Base-by-base conservation (phyloP, 2,329 filamentous ascomycete genomes). In the Neonectria coccinea region DNA sequence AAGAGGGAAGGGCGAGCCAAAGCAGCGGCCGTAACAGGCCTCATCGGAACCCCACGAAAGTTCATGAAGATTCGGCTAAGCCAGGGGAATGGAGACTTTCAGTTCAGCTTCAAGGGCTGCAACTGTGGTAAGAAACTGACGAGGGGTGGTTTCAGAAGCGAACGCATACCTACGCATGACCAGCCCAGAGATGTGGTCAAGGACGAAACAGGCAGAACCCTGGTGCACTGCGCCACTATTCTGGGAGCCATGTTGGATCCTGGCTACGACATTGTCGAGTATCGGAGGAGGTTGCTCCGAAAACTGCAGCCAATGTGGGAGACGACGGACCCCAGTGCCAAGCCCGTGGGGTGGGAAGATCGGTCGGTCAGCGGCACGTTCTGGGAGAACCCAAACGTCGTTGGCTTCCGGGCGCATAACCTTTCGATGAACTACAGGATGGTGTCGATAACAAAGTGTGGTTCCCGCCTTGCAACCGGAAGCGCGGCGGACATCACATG, bases 81-180 rank as follows among this genome's bases (percentile, higher is more conserved):
- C 12, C 44, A 56, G 44, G 52, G 44, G 2, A 48, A 62, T 29
- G 44, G 59, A 9, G 50, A 36, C 36, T 66, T 62, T 29, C 54
- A 59, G 14, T 66, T 66, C 48, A 33, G 36, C 22, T 66, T 66
- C 59, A 57, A 55, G 18, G 63, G 63, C 41, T 66, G 63, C 54
- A 66, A 66, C 59, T 66, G 63, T 39, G 59, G 63, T 5, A 66
- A 63, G 50, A 39, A 56, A 20, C 20, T 66, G 16, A 63, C 47
- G 33, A 56, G 59, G 5, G 59, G 56, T 27, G 42, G 14, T n/a
- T 59, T 64, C 48, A 59, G 48, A 11, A 59, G 31, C 12, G 56
- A 64, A 42, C 61, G 22, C 4, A 64, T 64, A n/a, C 62, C 56
- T 8, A 64, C 52, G 2, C n/a, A 60, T 29, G 62, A 60, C 31